phyloP scores from a whole-genome alignment of 202 grass and related monocot genomes.

The Thinopyrum obtusiflorum region DNA sequence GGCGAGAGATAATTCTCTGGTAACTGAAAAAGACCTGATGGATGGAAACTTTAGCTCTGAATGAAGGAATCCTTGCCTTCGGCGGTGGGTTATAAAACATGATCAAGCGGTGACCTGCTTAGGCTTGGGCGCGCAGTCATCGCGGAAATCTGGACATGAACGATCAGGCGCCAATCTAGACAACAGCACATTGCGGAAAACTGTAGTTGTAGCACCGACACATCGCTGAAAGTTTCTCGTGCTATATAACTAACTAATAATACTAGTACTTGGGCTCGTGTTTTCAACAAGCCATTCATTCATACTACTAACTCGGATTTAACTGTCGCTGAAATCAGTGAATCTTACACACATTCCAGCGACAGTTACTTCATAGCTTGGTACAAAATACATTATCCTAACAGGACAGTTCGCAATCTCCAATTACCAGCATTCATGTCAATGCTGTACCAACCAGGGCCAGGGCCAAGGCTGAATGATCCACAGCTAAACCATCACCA shows the following conservation, averaged over 20 bases:
- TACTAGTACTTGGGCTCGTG: no score
- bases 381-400: background rate
- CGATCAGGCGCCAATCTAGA: no score
- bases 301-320: no score
- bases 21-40: background rate
- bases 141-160: background rate
- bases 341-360: no score
- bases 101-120: slow-evolving; percentile 44
- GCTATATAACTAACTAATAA: no score
- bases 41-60: no score
- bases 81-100: no score
- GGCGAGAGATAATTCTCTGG: background rate
- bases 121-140: slow-evolving; percentile 19
- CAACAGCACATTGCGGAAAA: no score
- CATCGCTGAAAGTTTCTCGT: no score
- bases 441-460: background rate
- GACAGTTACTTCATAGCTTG: background rate
- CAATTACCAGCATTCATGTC: background rate
- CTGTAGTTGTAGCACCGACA: no score
- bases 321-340: no score
- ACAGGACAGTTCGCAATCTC: background rate
- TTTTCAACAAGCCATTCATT: background rate
- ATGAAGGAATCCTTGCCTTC: no score
- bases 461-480: background rate
- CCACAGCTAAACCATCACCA: background rate